phyloP scores from a whole-genome alignment of 2,329 filamentous ascomycete genomes.

The Pseudovirgaria hyperparasitica region DNA sequence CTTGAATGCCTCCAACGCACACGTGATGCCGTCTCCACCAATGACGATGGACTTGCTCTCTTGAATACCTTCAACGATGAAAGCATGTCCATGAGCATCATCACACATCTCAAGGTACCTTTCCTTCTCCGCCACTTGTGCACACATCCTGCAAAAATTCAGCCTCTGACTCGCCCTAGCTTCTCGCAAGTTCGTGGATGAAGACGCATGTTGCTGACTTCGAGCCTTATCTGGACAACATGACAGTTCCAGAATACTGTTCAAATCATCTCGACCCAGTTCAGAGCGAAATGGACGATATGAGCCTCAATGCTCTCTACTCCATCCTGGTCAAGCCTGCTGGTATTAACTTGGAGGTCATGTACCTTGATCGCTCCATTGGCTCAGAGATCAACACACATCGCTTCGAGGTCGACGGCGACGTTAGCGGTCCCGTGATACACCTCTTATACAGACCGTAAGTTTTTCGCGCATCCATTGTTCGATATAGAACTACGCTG shows the following conservation, averaged over 20 bases:
- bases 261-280: slow-evolving; percentile 57
- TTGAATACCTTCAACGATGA: slow-evolving; percentile 62
- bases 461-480: slow-evolving; percentile 17
- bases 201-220: slow-evolving; percentile 60
- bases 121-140: slow-evolving; percentile 1
- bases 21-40: slow-evolving; percentile 40
- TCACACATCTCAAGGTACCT: slow-evolving; percentile 66
- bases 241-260: slow-evolving; percentile 55
- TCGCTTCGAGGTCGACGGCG: slow-evolving; percentile 40
- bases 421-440: slow-evolving; percentile 29
- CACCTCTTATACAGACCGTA: slow-evolving; percentile 54
- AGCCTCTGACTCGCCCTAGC: slow-evolving; percentile 29
- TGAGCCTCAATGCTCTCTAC: slow-evolving; percentile 67
- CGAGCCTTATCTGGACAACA: slow-evolving; percentile 58
- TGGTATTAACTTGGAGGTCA: slow-evolving; percentile 70
- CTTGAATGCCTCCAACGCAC: slow-evolving; percentile 55
- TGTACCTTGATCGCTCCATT: slow-evolving; percentile 78
- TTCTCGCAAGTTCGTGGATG: slow-evolving; percentile 76
- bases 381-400: slow-evolving; percentile 65
- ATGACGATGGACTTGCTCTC: slow-evolving; percentile 42
- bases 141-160: slow-evolving; percentile 1
- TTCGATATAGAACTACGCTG: slow-evolving; percentile 10
- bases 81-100: slow-evolving; percentile 56
- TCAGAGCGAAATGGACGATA: slow-evolving; percentile 76
- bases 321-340: slow-evolving; percentile 70